A percentile compares a stretch with the other conserved stretches of the same genome.
These are phyloP conservation scores for Gastrolobium bilobum DNA, from an alignment of 306 rosid species.

Conservation along the genomic window DNA sequence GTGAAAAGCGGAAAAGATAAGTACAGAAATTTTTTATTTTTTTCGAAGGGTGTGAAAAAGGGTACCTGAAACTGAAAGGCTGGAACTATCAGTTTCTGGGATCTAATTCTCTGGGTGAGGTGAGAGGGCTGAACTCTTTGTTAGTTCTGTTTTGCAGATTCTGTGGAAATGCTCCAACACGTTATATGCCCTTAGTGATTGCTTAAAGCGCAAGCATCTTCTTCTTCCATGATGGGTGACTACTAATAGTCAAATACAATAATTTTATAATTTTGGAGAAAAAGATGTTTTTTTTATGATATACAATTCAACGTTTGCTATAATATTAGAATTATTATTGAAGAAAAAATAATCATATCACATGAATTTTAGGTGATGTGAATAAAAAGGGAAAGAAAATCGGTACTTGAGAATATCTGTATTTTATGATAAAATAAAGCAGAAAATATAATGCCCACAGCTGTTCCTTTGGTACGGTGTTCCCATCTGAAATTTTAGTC, in stretches of 20 bases:
- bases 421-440: background rate
- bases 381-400: too few species aligned
- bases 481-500: constrained; percentile 5
- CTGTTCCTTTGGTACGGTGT: background rate
- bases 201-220: constrained; percentile 55
- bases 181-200: constrained; percentile 24
- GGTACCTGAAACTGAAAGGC: background rate
- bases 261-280: background rate
- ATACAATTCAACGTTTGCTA: background rate
- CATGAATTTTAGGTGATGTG: too few species aligned
- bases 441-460: background rate
- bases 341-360: too few species aligned
- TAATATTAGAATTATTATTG: background rate
- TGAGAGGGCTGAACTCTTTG: background rate
- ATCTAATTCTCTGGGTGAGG: background rate
- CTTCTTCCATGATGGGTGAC: background rate
- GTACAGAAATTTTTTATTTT: background rate
- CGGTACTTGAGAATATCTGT: too few species aligned
- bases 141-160: background rate
- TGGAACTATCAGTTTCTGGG: background rate
- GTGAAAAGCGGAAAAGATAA: background rate
- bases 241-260: background rate
- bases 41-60: background rate
- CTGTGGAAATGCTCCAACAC: background rate
- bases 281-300: background rate